Evolutionary conservation across 192 early-diverging fungal genomes (phyloP), one percentile per base, ranked within the genome.

Genomic region (Powellomyces hirtus): DNA sequence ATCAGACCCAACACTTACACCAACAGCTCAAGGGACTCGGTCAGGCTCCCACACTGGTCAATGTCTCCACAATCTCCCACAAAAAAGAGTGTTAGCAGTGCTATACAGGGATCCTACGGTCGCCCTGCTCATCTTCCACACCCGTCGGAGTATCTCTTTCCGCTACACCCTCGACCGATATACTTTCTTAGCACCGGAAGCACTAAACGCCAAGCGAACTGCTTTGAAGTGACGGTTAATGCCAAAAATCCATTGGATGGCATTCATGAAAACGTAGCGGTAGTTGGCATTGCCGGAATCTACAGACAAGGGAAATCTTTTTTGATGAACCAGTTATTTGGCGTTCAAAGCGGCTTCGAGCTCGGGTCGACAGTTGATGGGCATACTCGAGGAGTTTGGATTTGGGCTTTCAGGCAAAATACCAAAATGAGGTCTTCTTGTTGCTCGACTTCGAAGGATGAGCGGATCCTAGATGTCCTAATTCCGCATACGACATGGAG

Each of bases 241-340:
- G 40, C 10, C 8, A 42, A 18, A 42, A n/a, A 10, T 53, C 51
- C 26, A 8, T 24, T 53, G 51, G 26, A 11, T 18, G 51, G 51
- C 13, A 53, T 53, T 24, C 13, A 27, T 18, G 26, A 53, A 8
- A 11, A 11, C 8, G 13, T 53, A 18, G 13, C 51, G 7, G 51
- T 53, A 24, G 26, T 53, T 8, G 51, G 16, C 7, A 53, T 53
- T 27, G 13, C 24, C 13, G 51, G 51, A 10, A 53, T 24, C 51
- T 53, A n/a, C 26, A 8, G 51, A 53, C 51, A 53, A 11, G 61
- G 61, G 5, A 63, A 63, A 50, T 63, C 61, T 6, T 63, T 63
- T 29, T 29, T 63, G 38, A 63, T 63, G 61, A 63, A 63, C 27
- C 61, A 63, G 27, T 42, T 63, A 42, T 11, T 52, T 6, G 61